Evolutionary conservation across 2,329 filamentous ascomycete genomes (phyloP).

Genomic region (Botrytis elliptica): DNA sequence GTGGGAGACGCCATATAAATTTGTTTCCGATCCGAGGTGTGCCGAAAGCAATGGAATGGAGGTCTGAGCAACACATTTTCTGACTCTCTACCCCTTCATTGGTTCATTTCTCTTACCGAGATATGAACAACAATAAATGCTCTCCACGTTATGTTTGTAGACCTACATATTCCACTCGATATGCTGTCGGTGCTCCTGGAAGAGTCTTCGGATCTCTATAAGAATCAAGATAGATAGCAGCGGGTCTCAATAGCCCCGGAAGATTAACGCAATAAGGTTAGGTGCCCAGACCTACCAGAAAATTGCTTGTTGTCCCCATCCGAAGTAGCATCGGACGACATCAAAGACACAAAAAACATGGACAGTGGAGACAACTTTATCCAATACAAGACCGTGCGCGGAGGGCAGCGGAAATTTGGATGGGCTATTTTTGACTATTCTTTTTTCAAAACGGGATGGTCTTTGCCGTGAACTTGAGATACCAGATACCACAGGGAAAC

Average conservation of each 20-base stretch:
- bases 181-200: not conserved
- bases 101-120: not conserved
- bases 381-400: conserved; percentile 2
- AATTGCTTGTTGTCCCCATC: not conserved
- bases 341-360: not conserved
- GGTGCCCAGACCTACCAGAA: conserved; percentile 1
- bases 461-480: not conserved
- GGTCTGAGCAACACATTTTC: not conserved
- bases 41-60: not conserved
- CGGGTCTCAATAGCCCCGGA: not conserved
- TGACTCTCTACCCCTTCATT: not conserved
- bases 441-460: not conserved
- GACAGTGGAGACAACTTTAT: conserved; percentile 9
- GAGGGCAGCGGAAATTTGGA: not conserved
- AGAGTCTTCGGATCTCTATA: not conserved
- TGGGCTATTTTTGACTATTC: not conserved
- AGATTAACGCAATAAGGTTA: not conserved
- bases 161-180: not conserved
- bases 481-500: not conserved
- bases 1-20: not conserved
- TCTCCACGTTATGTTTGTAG: not conserved
- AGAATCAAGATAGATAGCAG: not conserved
- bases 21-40: too few relatives aligned
- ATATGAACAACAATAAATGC: not conserved
- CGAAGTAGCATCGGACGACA: not conserved